These are phyloP conservation scores for Pythium myriotylum DNA, from an alignment of 352 stramenopile genomes.

Conservation along the genomic window DNA sequence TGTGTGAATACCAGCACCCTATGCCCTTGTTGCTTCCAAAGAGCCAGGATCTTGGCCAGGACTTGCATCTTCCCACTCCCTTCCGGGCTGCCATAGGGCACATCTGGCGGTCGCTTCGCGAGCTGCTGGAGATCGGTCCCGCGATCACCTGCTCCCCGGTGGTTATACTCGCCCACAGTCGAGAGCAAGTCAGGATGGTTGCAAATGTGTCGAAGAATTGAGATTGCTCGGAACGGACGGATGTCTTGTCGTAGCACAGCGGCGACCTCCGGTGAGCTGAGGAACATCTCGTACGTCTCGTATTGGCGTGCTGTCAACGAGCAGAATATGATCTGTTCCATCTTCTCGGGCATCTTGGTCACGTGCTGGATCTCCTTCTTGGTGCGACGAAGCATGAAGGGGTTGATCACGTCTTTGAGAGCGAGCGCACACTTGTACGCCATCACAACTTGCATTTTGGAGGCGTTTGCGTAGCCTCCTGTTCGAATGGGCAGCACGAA, in stretches of 20 bases:
- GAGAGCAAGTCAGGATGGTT: conserved; percentile 96
- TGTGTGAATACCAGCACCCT: conserved; percentile 98
- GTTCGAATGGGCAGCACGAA: conserved; percentile 97
- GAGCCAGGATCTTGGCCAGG: conserved; percentile 92
- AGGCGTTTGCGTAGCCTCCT: conserved; percentile 92
- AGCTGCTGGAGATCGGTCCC: conserved; percentile 19
- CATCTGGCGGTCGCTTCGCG: conserved; percentile 4
- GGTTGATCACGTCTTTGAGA: conserved; percentile 96
- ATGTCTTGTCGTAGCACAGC: conserved; percentile 84
- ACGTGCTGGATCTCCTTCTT: conserved; percentile 96
- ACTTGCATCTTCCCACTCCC: conserved; percentile 97
- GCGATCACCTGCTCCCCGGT: conserved; percentile 32
- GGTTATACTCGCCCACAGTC: conserved; percentile 56
- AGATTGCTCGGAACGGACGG: conserved; percentile 92
- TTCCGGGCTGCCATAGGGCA: conserved; percentile 49
- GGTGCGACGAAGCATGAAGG: conserved; percentile 94
- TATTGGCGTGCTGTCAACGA: conserved; percentile 89
- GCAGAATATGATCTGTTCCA: conserved; percentile 99
- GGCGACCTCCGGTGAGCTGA: conserved; percentile 92
- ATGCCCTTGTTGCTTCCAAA: conserved; percentile 96
- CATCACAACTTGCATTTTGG: conserved; percentile 95
- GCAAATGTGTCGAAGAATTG: conserved; percentile 97
- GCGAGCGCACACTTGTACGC: conserved; percentile 97
- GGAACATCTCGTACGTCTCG: conserved; percentile 90
- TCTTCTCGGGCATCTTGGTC: conserved; percentile 95